Evolutionary conservation across 306 rosid genomes (phyloP).

Genomic region (Carpinus fangiana): DNA sequence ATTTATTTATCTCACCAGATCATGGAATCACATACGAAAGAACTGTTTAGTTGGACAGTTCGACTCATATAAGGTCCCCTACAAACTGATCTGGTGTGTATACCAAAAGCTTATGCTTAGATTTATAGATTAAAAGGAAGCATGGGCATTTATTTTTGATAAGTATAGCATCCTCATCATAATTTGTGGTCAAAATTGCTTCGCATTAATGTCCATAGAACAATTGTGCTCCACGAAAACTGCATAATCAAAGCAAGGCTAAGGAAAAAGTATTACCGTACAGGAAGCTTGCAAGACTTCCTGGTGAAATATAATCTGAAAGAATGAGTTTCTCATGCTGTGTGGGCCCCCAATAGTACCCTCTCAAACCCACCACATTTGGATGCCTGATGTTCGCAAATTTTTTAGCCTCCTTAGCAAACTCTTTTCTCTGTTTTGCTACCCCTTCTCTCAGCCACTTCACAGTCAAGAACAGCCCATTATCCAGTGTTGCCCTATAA

Average conservation of each 20-base stretch:
- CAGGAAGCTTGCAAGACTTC: constrained; percentile 90
- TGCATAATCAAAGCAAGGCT: neutral
- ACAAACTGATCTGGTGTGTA: neutral
- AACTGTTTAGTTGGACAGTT: neutral
- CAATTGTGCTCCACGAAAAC: too few species aligned
- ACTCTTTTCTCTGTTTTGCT: constrained; percentile 95
- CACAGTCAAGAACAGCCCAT: constrained; percentile 77
- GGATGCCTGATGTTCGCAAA: constrained; percentile 97
- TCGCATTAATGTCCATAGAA: neutral
- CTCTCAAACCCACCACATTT: constrained; percentile 89
- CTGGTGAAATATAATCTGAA: constrained; percentile 85
- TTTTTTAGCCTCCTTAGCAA: constrained; percentile 90
- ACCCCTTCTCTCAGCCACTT: constrained; percentile 99
- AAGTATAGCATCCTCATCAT: neutral
- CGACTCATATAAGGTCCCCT: neutral
- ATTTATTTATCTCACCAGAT: neutral
- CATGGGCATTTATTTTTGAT: neutral
- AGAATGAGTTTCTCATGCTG: constrained; percentile 99
- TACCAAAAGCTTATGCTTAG: neutral
- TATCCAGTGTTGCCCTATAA: constrained; percentile 87
- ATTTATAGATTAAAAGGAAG: neutral
- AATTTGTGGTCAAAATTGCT: neutral
- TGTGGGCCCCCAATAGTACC: constrained; percentile 99
- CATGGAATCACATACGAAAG: neutral
- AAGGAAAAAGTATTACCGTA: constrained; percentile 63